Base-by-base conservation (phyloP, 495 filamentous ascomycete species). In the Emericellopsis terricola region DNA sequence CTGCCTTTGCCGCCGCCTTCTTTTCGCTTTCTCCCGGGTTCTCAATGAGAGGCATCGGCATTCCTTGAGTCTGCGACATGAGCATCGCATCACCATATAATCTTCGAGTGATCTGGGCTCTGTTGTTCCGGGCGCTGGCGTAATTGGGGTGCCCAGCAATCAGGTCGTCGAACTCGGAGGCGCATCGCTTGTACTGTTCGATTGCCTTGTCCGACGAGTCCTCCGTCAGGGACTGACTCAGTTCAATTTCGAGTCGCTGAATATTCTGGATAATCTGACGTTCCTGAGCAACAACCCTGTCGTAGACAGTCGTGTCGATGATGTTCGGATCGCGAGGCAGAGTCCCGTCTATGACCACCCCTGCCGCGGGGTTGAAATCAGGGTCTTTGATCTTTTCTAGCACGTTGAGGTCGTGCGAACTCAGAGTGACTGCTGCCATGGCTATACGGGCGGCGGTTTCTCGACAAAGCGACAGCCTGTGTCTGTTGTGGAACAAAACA, bases 381-480 rank as follows among this genome's bases (percentile, higher is more conserved):
- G 78, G 76, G 41, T 89, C 80, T 45, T 79, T 83, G 50, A 92
- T 76, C 34, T 79, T 76, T 43, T 74, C 60, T 28, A 89, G 71
- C 39, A 87, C 70, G 21, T 71, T 64, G 39, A 71, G 51, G 53
- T 91, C 83, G 45, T 78, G 77, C 17, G 53, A 52, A 36, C 74
- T 76, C 18, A 92, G 71, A 21, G 60, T 48, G 49, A 62, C 36
- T 24, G 59, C 42, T 15, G 59, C 43, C 62, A 74, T 67, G 23
- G n/a, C n/a, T n/a, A n/a, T n/a, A n/a, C n/a, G n/a, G n/a, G n/a
- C n/a, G n/a, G n/a, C n/a, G n/a, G n/a, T n/a, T n/a, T n/a, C n/a
- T n/a, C n/a, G n/a, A n/a, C n/a, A n/a, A n/a, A n/a, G n/a, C n/a
- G n/a, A n/a, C n/a, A n/a, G n/a, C n/a, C n/a, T n/a, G n/a, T n/a